Evolutionary conservation across 1,139 yeast species (phyloP).

Genomic region (Arxiozyma slooffiae): DNA sequence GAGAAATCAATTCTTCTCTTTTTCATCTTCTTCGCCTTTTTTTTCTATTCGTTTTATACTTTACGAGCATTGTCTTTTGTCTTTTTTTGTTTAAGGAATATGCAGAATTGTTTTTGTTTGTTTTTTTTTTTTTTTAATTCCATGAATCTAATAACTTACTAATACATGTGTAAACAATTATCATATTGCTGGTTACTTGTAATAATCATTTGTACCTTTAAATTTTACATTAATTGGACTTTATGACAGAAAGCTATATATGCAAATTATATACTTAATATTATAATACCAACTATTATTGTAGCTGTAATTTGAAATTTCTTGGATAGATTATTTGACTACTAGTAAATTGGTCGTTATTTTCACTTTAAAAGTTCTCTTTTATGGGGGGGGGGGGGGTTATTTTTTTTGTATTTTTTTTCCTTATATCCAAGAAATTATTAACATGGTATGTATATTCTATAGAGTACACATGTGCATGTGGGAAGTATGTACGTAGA

Average conservation of each 20-base stretch:
- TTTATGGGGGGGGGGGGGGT: no score
- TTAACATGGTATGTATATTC: background rate
- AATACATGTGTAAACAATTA: background rate
- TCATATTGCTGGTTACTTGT: background rate
- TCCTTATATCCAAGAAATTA: no score
- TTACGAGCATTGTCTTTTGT: background rate
- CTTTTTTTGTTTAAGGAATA: background rate
- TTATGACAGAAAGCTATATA: slow-evolving; percentile 1
- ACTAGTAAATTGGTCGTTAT: background rate
- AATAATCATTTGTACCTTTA: slow-evolving; percentile 1
- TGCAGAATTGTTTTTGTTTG: no score
- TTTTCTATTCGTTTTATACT: no score
- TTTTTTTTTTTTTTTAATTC: background rate
- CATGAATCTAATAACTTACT: no score
- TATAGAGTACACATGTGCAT: no score
- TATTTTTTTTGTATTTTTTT: no score
- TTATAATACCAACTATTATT: background rate
- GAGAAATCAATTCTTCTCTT: background rate
- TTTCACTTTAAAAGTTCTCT: background rate
- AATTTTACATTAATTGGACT: background rate
- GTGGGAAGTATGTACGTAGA: no score
- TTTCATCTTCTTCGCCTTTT: no score
- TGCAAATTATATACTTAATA: background rate
- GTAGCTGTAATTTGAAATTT: background rate
- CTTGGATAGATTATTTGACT: background rate